Conservation (phyloP, 139 green algal genomes). For the Closterium sp. region DNA sequence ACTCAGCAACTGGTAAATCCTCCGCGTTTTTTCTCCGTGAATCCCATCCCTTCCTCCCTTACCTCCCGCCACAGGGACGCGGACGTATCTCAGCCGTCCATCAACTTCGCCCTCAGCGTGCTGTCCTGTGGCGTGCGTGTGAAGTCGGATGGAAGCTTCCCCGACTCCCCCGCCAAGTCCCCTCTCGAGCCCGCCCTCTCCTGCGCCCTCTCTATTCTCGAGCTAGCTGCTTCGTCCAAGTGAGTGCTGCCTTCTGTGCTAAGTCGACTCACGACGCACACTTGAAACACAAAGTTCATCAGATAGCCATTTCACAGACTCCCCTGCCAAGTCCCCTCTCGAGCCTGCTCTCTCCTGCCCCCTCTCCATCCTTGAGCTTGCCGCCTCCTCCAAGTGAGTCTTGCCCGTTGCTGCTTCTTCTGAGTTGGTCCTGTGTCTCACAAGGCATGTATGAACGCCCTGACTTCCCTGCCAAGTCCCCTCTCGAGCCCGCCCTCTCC, state of each 20-base stretch:
- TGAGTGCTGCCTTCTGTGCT: too few relatives aligned
- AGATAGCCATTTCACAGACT: slow-evolving; percentile 20
- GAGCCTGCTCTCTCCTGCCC: slow-evolving; percentile 10
- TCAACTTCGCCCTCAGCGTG: slow-evolving; percentile 39
- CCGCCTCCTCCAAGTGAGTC: not conserved
- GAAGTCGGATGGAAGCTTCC: slow-evolving; percentile 30
- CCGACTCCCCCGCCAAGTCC: not conserved
- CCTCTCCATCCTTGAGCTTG: slow-evolving; percentile 11
- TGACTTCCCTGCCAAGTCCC: not conserved
- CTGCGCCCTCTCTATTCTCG: slow-evolving; percentile 5
- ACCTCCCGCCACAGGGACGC: slow-evolving; percentile 6
- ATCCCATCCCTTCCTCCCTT: not conserved
- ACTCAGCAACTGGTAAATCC: too few relatives aligned
- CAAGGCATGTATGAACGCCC: not conserved
- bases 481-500: slow-evolving; percentile 14
- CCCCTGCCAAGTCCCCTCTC: not conserved
- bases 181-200: slow-evolving; percentile 26
- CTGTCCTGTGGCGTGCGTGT: slow-evolving; percentile 13
- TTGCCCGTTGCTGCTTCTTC: not conserved
- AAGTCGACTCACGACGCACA: too few relatives aligned
- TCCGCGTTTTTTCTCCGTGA: too few relatives aligned
- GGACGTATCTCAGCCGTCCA: slow-evolving; percentile 17
- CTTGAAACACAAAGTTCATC: too few relatives aligned
- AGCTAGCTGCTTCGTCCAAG: slow-evolving; percentile 9
- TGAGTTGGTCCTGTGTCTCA: too few relatives aligned